phyloP scores from a whole-genome alignment of 371 early-diverging fungal species.

The Rhizopus sp. region DNA sequence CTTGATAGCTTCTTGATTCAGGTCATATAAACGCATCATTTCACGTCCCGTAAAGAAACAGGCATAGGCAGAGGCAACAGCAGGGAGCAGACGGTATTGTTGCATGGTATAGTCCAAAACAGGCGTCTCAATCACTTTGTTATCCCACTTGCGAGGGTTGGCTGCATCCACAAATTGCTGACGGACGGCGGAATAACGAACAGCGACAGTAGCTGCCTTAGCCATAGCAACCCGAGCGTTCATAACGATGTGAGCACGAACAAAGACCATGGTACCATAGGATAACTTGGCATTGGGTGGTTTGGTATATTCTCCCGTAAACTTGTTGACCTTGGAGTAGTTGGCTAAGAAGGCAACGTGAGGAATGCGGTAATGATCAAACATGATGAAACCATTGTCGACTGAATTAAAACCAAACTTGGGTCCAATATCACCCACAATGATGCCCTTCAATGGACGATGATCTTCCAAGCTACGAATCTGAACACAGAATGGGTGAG shows the following conservation, averaged over 20 bases:
- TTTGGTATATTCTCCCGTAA: slow-evolving; percentile 66
- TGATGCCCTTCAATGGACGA: slow-evolving; percentile 76
- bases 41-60: slow-evolving; percentile 68
- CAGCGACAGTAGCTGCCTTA: slow-evolving; percentile 49
- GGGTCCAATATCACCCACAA: slow-evolving; percentile 90
- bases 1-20: slow-evolving; percentile 59
- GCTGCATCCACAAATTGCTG: slow-evolving; percentile 54
- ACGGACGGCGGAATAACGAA: slow-evolving; percentile 55
- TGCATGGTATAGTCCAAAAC: slow-evolving; percentile 79
- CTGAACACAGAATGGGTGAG: slow-evolving; percentile 89
- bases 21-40: slow-evolving; percentile 64
- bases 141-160: slow-evolving; percentile 42
- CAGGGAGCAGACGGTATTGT: slow-evolving; percentile 74
- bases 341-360: slow-evolving; percentile 79
- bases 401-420: slow-evolving; percentile 83
- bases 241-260: slow-evolving; percentile 69
- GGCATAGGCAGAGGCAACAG: slow-evolving; percentile 73
- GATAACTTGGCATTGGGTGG: slow-evolving; percentile 73
- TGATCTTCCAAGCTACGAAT: slow-evolving; percentile 81
- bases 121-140: slow-evolving; percentile 61
- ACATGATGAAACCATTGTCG: slow-evolving; percentile 86
- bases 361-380: slow-evolving; percentile 79
- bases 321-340: slow-evolving; percentile 69
- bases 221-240: slow-evolving; percentile 55
- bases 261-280: slow-evolving; percentile 78